Evolutionary conservation across 169 alveolate genomes (phyloP).

Genomic region (Plasmodium inui): DNA sequence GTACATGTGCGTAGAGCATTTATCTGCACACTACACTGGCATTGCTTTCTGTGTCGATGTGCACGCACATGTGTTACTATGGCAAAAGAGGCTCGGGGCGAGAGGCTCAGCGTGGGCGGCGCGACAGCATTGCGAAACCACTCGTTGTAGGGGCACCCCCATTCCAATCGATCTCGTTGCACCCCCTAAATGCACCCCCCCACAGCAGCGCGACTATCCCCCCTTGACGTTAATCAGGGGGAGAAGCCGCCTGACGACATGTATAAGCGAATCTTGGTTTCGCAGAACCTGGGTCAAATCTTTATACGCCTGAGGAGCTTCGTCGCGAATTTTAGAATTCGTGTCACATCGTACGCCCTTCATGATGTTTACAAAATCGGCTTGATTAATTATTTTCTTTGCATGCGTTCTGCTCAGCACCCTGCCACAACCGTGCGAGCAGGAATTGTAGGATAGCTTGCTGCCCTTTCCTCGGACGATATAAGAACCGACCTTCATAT

Average conservation of each 20-base stretch:
- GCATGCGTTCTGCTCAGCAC: conserved; percentile 81
- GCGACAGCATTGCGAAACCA: not conserved
- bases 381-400: conserved; percentile 77
- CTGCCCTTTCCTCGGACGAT: conserved; percentile 70
- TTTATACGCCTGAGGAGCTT: conserved; percentile 86
- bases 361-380: conserved; percentile 78
- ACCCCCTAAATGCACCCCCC: not conserved
- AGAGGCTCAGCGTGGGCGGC: too few relatives aligned
- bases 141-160: not conserved
- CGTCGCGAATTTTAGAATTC: conserved; percentile 76
- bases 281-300: conserved; percentile 71
- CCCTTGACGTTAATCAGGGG: conserved; percentile 84
- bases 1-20: not conserved
- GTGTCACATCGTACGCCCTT: conserved; percentile 72
- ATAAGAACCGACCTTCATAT: conserved; percentile 70
- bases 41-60: not conserved
- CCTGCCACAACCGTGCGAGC: conserved; percentile 87
- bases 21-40: not conserved
- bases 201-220: not conserved
- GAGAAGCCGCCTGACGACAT: conserved; percentile 73
- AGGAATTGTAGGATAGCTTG: conserved; percentile 76
- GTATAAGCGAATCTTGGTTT: conserved; percentile 75
- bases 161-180: not conserved
- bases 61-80: not conserved
- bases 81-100: not conserved